Evolutionary conservation across 306 rosid genomes (phyloP).

Genomic region (Myrica gale): DNA sequence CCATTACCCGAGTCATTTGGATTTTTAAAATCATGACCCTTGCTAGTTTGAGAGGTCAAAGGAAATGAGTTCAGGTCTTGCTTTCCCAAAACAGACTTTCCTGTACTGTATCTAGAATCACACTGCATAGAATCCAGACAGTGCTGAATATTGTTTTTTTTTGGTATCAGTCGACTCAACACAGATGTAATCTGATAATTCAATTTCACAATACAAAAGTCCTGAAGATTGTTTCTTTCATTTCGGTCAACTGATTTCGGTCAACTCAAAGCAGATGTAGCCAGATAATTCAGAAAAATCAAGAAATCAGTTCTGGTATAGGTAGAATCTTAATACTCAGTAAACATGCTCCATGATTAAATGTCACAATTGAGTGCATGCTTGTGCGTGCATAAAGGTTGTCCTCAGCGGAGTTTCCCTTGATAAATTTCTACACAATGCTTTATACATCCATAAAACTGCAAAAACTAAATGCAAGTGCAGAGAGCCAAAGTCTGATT

Average conservation of each 20-base stretch:
- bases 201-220: too few relatives aligned
- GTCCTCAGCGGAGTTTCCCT: background rate
- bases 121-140: background rate
- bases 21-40: background rate
- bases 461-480: background rate
- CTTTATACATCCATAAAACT: background rate
- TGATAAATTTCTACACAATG: background rate
- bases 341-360: background rate
- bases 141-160: background rate
- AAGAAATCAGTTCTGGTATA: background rate
- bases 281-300: too few relatives aligned
- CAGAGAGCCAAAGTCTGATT: background rate
- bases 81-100: background rate
- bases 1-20: slow-evolving; percentile 1
- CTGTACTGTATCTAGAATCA: background rate
- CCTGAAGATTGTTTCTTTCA: too few relatives aligned
- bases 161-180: too few relatives aligned
- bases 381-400: background rate
- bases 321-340: background rate
- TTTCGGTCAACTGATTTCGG: too few relatives aligned
- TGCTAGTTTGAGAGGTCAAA: background rate
- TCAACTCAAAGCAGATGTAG: too few relatives aligned
- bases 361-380: background rate
- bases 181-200: too few relatives aligned
- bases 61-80: background rate